phyloP scores from a whole-genome alignment of 2,329 filamentous ascomycete genomes.

The Pseudogymnoascus pannorum region DNA sequence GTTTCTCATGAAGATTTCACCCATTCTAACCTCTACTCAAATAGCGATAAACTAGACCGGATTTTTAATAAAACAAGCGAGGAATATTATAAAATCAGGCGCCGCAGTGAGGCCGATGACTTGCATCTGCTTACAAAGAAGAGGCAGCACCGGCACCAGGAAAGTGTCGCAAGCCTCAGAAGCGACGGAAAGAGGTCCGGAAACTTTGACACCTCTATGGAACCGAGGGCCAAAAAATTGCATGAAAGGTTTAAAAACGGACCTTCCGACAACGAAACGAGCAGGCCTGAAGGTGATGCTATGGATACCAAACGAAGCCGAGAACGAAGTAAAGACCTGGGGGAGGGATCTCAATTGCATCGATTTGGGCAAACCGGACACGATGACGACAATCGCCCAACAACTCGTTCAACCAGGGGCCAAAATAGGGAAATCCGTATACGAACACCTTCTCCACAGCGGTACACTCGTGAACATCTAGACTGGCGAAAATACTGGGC shows the following conservation, averaged over 20 bases:
- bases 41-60: not conserved
- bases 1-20: not conserved
- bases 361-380: not conserved
- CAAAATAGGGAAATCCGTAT: not conserved
- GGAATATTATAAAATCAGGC: not conserved
- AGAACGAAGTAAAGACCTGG: not conserved
- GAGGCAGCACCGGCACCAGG: not conserved
- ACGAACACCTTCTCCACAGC: slow-evolving; percentile 13
- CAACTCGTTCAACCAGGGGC: slow-evolving; percentile 7
- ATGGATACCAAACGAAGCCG: not conserved
- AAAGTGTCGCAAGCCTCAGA: not conserved
- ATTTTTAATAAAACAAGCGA: not conserved
- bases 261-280: not conserved
- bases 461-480: slow-evolving; percentile 45
- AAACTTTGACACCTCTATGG: not conserved
- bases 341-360: not conserved
- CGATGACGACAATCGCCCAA: not conserved
- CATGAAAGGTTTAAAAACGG: not conserved
- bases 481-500: slow-evolving; percentile 48
- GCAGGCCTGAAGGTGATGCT: not conserved
- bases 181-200: not conserved
- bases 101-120: not conserved
- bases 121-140: not conserved
- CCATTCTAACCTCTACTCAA: not conserved
- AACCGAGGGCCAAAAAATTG: not conserved